These are phyloP conservation scores for Claviceps africana DNA, from an alignment of 2,329 filamentous ascomycete species.

Conservation along the genomic window DNA sequence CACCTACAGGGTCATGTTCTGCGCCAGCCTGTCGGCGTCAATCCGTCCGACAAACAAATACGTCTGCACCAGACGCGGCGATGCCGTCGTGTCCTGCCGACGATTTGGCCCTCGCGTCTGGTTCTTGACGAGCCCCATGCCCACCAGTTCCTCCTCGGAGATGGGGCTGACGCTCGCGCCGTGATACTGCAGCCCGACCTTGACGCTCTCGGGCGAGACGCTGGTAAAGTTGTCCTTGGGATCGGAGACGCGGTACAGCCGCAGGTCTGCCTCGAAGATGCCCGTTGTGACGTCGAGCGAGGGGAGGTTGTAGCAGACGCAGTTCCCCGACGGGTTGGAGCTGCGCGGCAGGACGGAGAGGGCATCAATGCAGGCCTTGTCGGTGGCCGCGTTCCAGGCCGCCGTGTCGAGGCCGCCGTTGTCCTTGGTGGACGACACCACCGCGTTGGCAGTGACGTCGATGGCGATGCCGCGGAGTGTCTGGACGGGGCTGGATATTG, in stretches of 20 bases:
- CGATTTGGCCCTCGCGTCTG: slow-evolving; percentile 6
- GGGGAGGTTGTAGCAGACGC: slow-evolving; percentile 71
- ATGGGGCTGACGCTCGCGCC: slow-evolving; percentile 30
- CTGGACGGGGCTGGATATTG: background rate
- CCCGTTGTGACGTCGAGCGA: slow-evolving; percentile 53
- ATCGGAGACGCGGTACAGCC: slow-evolving; percentile 55
- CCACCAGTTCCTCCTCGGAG: slow-evolving; percentile 12
- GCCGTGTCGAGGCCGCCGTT: slow-evolving; percentile 38
- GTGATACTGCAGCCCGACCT: slow-evolving; percentile 39
- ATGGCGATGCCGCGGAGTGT: slow-evolving; percentile 4
- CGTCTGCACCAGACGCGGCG: slow-evolving; percentile 41
- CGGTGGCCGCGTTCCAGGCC: slow-evolving; percentile 41
- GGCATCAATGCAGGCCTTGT: slow-evolving; percentile 42
- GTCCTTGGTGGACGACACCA: slow-evolving; percentile 22
- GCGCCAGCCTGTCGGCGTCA: slow-evolving; percentile 38
- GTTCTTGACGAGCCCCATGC: slow-evolving; percentile 12
- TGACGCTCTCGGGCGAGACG: slow-evolving; percentile 36
- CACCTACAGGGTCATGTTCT: slow-evolving; percentile 48
- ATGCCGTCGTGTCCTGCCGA: slow-evolving; percentile 8
- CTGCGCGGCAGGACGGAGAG: slow-evolving; percentile 42
- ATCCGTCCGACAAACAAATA: slow-evolving; percentile 59
- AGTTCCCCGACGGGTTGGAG: slow-evolving; percentile 61
- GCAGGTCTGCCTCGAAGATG: slow-evolving; percentile 62
- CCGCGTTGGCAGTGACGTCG: slow-evolving; percentile 4
- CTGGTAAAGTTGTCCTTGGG: slow-evolving; percentile 39